Conservation (phyloP, 495 filamentous ascomycete genomes). For the Penicillium tannophilum region DNA sequence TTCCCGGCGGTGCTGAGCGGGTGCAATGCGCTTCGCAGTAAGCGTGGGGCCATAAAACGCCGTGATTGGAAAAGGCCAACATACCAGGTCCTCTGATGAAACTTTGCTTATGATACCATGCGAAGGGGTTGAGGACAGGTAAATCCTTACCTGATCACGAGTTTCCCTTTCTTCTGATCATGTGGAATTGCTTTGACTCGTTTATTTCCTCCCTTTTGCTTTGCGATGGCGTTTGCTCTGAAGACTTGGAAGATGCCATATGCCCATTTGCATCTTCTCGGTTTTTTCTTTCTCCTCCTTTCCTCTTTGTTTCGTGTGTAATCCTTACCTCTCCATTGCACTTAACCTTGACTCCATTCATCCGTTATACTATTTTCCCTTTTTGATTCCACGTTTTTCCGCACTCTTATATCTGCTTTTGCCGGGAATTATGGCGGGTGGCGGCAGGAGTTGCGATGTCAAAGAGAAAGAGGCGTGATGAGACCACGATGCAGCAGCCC, state of each 20-base stretch:
- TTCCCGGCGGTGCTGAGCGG: slow-evolving; percentile 80
- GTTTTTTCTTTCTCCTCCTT: slow-evolving; percentile 7
- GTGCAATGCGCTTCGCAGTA: slow-evolving; percentile 99
- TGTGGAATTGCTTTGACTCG: slow-evolving; percentile 10
- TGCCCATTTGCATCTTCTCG: background rate
- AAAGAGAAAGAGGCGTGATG: slow-evolving; percentile 22
- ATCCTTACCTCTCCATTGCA: slow-evolving; percentile 5
- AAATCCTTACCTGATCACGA: background rate
- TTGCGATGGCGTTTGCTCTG: slow-evolving; percentile 46
- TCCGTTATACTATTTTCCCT: slow-evolving; percentile 7
- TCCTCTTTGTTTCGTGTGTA: slow-evolving; percentile 19
- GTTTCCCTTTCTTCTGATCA: slow-evolving; percentile 28
- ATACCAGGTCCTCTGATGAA: slow-evolving; percentile 33
- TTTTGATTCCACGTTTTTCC: slow-evolving; percentile 11
- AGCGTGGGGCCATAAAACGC: slow-evolving; percentile 26
- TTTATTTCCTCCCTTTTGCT: slow-evolving; percentile 17
- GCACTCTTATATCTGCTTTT: slow-evolving; percentile 10
- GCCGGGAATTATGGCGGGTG: slow-evolving; percentile 4
- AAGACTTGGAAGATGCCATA: slow-evolving; percentile 39
- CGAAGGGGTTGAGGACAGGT: slow-evolving; percentile 24
- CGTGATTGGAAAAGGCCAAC: background rate
- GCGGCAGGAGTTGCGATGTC: slow-evolving; percentile 19
- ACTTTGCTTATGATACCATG: slow-evolving; percentile 51
- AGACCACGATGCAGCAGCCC: slow-evolving; percentile 19
- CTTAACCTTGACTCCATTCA: slow-evolving; percentile 6